Base-by-base conservation (phyloP, 192 early-diverging fungal species). In the Thamnidium elegans region DNA sequence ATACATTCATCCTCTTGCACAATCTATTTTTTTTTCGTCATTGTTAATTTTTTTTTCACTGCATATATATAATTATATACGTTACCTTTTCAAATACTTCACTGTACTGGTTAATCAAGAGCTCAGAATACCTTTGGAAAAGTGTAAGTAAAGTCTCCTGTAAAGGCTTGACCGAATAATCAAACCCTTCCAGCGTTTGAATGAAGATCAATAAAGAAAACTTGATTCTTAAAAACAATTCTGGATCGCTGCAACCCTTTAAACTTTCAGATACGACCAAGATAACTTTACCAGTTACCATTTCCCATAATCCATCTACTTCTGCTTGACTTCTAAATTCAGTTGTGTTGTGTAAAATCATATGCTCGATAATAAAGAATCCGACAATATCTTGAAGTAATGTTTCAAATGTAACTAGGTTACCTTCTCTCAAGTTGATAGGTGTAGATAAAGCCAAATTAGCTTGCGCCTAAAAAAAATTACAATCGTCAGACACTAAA, bases 281-380 rank as follows among this genome's bases (percentile, higher is more conserved):
- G 39, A 89, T 88, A 45, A 97, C 89, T 71, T 93, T 90, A 20
- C 81, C 82, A 6, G 89, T 92, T 6, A 92, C 88, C 13, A 80
- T 79, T 31, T 95, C 88, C 91, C 97, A 99, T 42, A 99, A 84
- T 15, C 83, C 79, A 65, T 98, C 96, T 19, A 97, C 84, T 72
- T 95, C 80, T 13, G 84, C 68, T 58, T 89, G 86, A 17, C 92
- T 91, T 61, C 96, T 83, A 69, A 99, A 99, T 61, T 97, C 89
- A 20, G 81, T 85, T 3, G 94, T 96, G 6, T 93, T 89, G 55
- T 89, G 87, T 42, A 96, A 67, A 54, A 99, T 89, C 32, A 87
- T 84, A 46, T 92, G 87, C 67, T 99, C 97, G 0, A 99, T 88
- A 31, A 97, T 87, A 69, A 99, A 99, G 67, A 98, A 99, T 13